A percentile compares a stretch with the other conserved stretches of the same genome.
phyloP scores from a whole-genome alignment of 495 filamentous ascomycete genomes.

The Xylaria acuta region DNA sequence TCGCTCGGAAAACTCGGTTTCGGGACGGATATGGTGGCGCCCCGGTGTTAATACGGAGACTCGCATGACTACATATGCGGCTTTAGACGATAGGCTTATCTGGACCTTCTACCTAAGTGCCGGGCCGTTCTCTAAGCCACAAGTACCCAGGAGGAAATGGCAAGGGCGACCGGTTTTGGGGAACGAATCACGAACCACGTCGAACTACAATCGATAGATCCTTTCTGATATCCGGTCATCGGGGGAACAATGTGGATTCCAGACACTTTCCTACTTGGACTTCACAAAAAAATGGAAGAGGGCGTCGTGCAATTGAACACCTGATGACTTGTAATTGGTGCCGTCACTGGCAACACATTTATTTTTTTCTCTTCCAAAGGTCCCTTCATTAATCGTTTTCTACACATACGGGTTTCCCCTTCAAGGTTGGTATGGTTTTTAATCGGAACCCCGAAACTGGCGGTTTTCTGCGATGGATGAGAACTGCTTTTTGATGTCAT shows the following conservation, averaged over 20 bases:
- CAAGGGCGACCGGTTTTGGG: neutral
- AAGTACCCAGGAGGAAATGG: neutral
- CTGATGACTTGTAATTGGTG: neutral
- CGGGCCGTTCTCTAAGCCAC: constrained; percentile 14
- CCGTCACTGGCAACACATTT: neutral
- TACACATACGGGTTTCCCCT: neutral
- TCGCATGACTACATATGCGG: constrained; percentile 3
- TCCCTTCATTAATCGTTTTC: neutral
- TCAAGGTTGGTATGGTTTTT: neutral
- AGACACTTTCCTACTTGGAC: neutral
- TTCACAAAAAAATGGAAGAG: neutral
- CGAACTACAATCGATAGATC: neutral
- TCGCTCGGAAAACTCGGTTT: neutral
- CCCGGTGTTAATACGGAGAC: neutral
- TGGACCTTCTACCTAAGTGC: constrained; percentile 15
- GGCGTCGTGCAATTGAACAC: neutral
- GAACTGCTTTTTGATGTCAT: neutral
- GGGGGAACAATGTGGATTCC: neutral
- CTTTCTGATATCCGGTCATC: neutral
- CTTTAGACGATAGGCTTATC: neutral
- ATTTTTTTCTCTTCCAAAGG: neutral
- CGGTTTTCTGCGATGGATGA: neutral
- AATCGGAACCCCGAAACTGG: neutral
- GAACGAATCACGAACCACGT: neutral
- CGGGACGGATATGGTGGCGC: neutral